Evolutionary conservation across 2,329 filamentous ascomycete genomes (phyloP), one percentile per base, ranked within the genome.

Genomic region (Xylaria polymorpha): DNA sequence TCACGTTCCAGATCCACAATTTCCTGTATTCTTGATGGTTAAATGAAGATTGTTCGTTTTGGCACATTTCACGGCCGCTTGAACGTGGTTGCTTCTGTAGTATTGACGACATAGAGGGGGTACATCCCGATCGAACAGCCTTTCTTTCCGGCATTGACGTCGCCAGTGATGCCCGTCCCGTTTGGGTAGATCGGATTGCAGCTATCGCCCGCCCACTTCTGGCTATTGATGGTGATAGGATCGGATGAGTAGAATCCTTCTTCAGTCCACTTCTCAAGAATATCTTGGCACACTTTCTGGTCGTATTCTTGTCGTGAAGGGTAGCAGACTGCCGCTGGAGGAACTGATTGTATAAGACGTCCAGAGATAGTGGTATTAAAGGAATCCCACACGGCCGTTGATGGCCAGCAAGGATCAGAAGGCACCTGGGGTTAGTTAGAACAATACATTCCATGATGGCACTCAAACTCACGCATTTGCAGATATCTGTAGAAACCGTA

Each of bases 171-270:
- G 15, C 58, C 48, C 12, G 58, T 61, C 2, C 58, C 57, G n/a
- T 60, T 32, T 12, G 15, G 22, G 25, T 60, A 60, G 43, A 48
- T 60, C 10, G 57, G 57, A 22, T 46, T 35, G 41, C 57, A 60
- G 15, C 41, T 46, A 18, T 60, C 32, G 22, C 43, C 43, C 10
- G 41, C 57, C 57, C 57, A 60, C 10, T 39, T 20, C 20, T 22
- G 37, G 35, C 37, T n/a, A 20, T 41, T 41, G 37, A 41, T 41
- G n/a, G 35, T 57, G 20, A 57, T 41, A 22, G 55, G 55, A 15
- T 57, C 20, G 2, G 20, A 41, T 12, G 37, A 41, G 37, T 57
- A 41, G 35, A 57, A 41, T 9, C 35, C 35, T 15, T 43, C 22
- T 43, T 15, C 12, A 6, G 22, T 32, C 48, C 48, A 51, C 7